Percentiles rank a stretch among this genome's conserved stretches.
Evolutionary conservation across 192 early-diverging fungal species (phyloP).

Genomic region (Linnemannia exigua): DNA sequence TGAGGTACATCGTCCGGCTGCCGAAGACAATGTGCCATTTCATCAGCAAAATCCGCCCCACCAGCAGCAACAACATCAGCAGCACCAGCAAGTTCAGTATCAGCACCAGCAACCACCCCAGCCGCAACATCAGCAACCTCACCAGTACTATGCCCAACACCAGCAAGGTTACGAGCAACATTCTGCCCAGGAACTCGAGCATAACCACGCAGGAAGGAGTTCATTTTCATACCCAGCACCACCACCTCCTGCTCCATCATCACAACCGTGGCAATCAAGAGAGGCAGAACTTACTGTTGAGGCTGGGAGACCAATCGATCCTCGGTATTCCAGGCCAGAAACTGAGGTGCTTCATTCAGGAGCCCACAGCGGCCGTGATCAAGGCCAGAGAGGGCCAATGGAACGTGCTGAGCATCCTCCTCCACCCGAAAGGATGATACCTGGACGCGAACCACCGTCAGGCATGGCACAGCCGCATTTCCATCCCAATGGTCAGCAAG

Average conservation of each 20-base stretch:
- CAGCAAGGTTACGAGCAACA: not conserved
- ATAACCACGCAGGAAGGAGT: not conserved
- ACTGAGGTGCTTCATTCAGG: not conserved
- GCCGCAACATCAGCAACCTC: not conserved
- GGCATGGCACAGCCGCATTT: not conserved
- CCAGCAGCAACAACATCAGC: not conserved
- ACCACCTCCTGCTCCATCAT: not conserved
- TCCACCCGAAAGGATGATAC: not conserved
- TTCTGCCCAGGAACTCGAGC: not conserved
- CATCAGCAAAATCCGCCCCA: not conserved
- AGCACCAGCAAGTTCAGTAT: not conserved
- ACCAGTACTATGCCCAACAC: not conserved
- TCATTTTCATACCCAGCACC: slow-evolving; percentile 8
- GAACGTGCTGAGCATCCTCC: not conserved
- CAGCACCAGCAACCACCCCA: slow-evolving; percentile 1
- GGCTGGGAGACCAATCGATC: slow-evolving; percentile 5
- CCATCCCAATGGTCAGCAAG: not conserved
- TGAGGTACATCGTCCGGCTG: slow-evolving; percentile 1
- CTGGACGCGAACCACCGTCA: slow-evolving; percentile 1
- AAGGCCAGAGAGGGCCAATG: not conserved
- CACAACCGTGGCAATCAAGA: not conserved
- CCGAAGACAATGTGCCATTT: not conserved
- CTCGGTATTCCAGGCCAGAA: slow-evolving; percentile 3
- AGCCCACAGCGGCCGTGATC: not conserved
- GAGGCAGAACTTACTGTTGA: not conserved